Conservation (phyloP, 2,329 filamentous ascomycete genomes). For the Cladophialophora bantiana region DNA sequence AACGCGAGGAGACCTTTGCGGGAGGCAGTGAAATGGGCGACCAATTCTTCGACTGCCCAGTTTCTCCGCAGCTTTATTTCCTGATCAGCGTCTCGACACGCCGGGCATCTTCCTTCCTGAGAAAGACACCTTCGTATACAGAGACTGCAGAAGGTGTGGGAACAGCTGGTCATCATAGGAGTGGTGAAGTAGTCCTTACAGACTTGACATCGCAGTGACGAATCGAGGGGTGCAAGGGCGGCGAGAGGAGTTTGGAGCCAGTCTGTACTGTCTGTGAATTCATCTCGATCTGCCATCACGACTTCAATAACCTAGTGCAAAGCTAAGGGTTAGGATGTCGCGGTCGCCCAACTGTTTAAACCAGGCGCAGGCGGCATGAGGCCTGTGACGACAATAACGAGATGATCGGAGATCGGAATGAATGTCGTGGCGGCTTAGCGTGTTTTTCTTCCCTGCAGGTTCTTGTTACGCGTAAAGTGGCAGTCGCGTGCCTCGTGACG, state of each 20-base stretch:
- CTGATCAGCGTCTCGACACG: slow-evolving; percentile 80
- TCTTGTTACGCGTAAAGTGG: slow-evolving; percentile 1
- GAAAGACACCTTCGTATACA: slow-evolving; percentile 89
- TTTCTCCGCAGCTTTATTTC: slow-evolving; percentile 85
- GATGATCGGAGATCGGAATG: background rate
- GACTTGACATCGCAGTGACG: slow-evolving; percentile 88
- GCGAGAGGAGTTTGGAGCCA: slow-evolving; percentile 57
- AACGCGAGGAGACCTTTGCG: slow-evolving; percentile 69
- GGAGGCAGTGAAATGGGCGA: slow-evolving; percentile 75
- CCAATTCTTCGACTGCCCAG: slow-evolving; percentile 82
- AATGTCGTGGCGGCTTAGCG: background rate
- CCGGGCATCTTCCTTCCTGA: slow-evolving; percentile 83
- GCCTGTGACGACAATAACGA: background rate
- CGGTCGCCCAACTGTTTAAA: background rate
- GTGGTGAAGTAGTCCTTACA: slow-evolving; percentile 98
- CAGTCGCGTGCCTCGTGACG: background rate
- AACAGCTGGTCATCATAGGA: slow-evolving; percentile 93
- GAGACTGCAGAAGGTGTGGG: slow-evolving; percentile 94
- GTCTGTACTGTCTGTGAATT: slow-evolving; percentile 54
- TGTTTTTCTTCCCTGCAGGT: background rate
- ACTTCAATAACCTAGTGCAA: background rate
- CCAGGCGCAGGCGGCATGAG: background rate
- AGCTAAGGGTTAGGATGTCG: background rate
- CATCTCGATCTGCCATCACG: slow-evolving; percentile 31
- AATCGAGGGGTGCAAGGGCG: slow-evolving; percentile 67